Percentiles rank a stretch among this genome's conserved stretches.
Evolutionary conservation across 345 rosid species (phyloP).

Genomic region (Sapria himalayana): DNA sequence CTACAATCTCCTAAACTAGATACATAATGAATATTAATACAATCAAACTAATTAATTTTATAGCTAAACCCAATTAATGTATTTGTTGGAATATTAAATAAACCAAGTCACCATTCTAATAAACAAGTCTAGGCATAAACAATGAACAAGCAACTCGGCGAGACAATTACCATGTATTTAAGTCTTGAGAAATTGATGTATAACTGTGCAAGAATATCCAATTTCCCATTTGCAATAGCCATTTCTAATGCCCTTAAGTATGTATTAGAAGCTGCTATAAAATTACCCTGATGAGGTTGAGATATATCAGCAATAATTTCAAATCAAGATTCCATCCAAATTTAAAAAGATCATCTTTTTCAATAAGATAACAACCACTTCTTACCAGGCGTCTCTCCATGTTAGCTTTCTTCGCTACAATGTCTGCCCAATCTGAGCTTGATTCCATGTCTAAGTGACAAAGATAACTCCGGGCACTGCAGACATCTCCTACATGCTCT

Average conservation of each 20-base stretch:
- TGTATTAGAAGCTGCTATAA: constrained; percentile 31
- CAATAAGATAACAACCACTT: not conserved
- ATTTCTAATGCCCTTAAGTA: constrained; percentile 45
- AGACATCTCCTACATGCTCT: constrained; percentile 39
- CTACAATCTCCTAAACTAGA: too few relatives aligned
- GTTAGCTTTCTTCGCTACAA: constrained; percentile 47
- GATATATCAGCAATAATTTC: constrained; percentile 4
- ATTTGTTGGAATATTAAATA: too few relatives aligned
- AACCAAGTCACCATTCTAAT: too few relatives aligned
- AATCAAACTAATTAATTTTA: too few relatives aligned
- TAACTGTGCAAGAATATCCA: constrained; percentile 24
- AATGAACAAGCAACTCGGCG: too few relatives aligned
- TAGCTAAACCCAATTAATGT: too few relatives aligned
- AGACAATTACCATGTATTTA: constrained; percentile 46
- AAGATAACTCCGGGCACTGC: constrained; percentile 45
- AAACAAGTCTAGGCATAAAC: too few relatives aligned
- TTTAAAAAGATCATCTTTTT: constrained; percentile 1
- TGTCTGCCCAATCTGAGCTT: constrained; percentile 36
- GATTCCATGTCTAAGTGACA: constrained; percentile 23
- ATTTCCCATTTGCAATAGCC: constrained; percentile 21
- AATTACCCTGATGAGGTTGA: constrained; percentile 38
- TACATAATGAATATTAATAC: too few relatives aligned
- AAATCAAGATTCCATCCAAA: not conserved
- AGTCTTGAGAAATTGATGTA: constrained; percentile 49
- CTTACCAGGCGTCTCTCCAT: constrained; percentile 80